A percentile compares a stretch with the other conserved stretches of the same genome.
Conservation (phyloP, 2,329 filamentous ascomycete species). For the Trichoderma harzianum region DNA sequence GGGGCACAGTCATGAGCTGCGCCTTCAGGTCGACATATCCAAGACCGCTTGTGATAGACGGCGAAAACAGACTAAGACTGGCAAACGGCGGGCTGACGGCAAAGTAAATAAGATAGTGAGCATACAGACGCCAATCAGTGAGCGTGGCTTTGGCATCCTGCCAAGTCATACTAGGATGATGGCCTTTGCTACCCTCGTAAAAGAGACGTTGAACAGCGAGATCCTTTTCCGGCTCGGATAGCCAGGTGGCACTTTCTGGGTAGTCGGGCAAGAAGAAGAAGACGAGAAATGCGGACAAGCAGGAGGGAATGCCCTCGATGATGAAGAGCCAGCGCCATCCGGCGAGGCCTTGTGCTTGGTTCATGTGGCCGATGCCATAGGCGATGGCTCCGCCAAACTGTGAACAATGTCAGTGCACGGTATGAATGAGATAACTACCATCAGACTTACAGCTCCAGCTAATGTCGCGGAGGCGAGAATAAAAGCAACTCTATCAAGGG, state of each 20-base stretch:
- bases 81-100: conserved; percentile 54
- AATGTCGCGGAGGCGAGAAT: conserved; percentile 67
- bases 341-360: conserved; percentile 55
- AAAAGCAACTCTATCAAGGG: conserved; percentile 55
- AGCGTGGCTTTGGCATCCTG: conserved; percentile 66
- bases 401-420: background rate
- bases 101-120: conserved; percentile 57
- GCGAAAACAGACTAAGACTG: conserved; percentile 59
- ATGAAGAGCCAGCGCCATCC: conserved; percentile 69
- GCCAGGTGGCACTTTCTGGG: conserved; percentile 61
- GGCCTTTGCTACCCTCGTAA: conserved; percentile 50
- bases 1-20: conserved; percentile 65
- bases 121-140: conserved; percentile 65
- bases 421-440: background rate
- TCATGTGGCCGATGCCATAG: conserved; percentile 70
- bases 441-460: conserved; percentile 53
- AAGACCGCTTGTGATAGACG: conserved; percentile 56
- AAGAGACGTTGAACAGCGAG: conserved; percentile 47
- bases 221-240: conserved; percentile 57
- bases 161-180: conserved; percentile 61
- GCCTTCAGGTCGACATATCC: conserved; percentile 50
- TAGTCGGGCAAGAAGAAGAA: conserved; percentile 68
- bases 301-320: conserved; percentile 62
- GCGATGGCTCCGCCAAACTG: conserved; percentile 68
- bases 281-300: conserved; percentile 58